Base-by-base conservation (phyloP, 1,284 basidiomycete genomes). In the Cronartium quercuum region DNA sequence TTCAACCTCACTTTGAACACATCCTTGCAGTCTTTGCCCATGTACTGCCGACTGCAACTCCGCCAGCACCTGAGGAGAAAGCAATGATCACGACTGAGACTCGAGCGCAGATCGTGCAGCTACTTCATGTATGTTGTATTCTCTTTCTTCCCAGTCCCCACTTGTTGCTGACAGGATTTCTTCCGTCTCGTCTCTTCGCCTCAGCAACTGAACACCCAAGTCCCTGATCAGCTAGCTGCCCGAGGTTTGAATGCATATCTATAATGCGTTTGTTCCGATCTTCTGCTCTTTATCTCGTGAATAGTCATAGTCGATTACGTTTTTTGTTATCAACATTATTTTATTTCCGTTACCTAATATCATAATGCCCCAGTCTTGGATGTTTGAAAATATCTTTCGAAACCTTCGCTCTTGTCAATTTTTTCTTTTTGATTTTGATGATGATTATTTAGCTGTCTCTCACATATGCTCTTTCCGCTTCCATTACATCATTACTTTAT, bases 11-110 rank as follows among this genome's bases (percentile, higher is more conserved):
- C 83, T 86, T 97, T 80, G 92, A 96, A 81, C 86, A 86, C 71
- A 85, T 99, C 63, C 85, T 98, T 40, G 84, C 85, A 34, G 89
- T 95, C 58, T 96, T 98, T 79, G 88, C 87, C 15, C 87, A 89
- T 81, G 92, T 95, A 60, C 86, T 98, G 37, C 89, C 77, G 35
- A 79, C 80, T 66, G 64, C 70, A 2, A 51, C 40, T 18, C 70
- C 70, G 24, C 77, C 79, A 35, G 78, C 79, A 65, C 51, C 76
- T 4, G 76, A 81, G 13, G 79, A 80, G 44, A 91, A 92, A 78
- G 89, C 77, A 12, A 78, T 92, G 83, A 84, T 92, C 76, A 88
- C 88, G 9, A 88, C 90, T 55, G 91, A 93, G 80, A 87, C 88
- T 73, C 86, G 89, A 62, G 86, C 84, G 35, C 87, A 91, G 82